Conservation (phyloP, 1,139 yeast genomes). For the Debaryomyces singareniensis region DNA sequence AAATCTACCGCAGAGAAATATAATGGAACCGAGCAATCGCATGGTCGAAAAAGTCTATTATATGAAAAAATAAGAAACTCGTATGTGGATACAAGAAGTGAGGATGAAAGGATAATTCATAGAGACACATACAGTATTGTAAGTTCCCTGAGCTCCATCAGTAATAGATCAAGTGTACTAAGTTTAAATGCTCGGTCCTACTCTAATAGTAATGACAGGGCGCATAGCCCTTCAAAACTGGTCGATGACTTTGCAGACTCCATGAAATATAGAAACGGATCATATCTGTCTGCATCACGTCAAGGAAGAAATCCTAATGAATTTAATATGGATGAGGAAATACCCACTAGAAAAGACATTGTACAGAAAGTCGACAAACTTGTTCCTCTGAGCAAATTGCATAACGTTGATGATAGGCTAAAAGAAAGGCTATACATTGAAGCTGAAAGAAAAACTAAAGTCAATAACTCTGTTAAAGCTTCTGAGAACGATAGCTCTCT, state of each 20-base stretch:
- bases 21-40: conserved; percentile 3
- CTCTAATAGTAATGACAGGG: not conserved
- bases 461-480: conserved; percentile 11
- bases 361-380: conserved; percentile 13
- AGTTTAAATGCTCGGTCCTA: conserved; percentile 10
- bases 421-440: conserved; percentile 13
- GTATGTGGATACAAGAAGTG: conserved; percentile 9
- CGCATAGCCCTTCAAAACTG: too few species aligned
- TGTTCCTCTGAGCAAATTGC: conserved; percentile 2
- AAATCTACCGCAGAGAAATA: conserved; percentile 28
- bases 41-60: conserved; percentile 20
- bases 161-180: conserved; percentile 20
- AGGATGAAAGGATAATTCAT: conserved; percentile 1
- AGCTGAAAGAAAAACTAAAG: conserved; percentile 2
- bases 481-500: too few species aligned
- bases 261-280: not conserved
- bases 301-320: not conserved
- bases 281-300: conserved; percentile 9
- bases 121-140: not conserved
- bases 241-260: conserved; percentile 1
- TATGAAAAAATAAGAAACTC: conserved; percentile 22
- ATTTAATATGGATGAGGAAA: conserved; percentile 12
- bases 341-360: conserved; percentile 30
- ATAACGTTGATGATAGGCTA: conserved; percentile 9
- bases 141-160: conserved; percentile 17